Base-by-base conservation (phyloP, 2,329 filamentous ascomycete species). In the Aureobasidium subglaciale region DNA sequence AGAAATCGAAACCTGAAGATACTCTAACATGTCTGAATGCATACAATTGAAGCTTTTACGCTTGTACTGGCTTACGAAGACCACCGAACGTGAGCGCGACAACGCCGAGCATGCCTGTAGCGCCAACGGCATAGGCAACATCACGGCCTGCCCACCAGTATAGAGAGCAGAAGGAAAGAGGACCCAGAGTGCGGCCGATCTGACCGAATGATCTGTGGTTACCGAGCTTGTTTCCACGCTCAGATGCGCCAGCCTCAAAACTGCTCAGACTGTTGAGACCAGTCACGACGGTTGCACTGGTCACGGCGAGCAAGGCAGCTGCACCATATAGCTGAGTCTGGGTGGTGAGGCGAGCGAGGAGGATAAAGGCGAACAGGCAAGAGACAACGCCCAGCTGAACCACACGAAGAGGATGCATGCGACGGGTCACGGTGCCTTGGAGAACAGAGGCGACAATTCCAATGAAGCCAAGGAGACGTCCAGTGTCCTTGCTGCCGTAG, bases 101-200 rank as follows among this genome's bases (percentile, higher is more conserved):
- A 10, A 97, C 91, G 1, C 77, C 82, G 5, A 87, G 71, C 75
- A 97, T 95, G 5, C 90, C 90, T 11, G 82, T 77, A 0, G 89
- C 87, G 4, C 93, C 93, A 63, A 90, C 78, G 1, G 77, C 78
- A 70, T 97, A 99, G 2, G 93, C 93, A 10, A 84, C 79, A 67
- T 95, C 87, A 43, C 93, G 78, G 0, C 93, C 93, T 6, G 90
- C 91, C 93, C 93, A 99, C 93, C 93, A 99, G 74, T 99, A 99
- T 56, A 99, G 77, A 11, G 89, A 90, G 59, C 93, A 97, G 68
- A 99, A 99, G 32, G 95, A 73, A 4, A 99, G 70, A 0, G 93
- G 93, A 0, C 93, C 93, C 10, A 95, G 70, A 0, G 91, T 90
- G 30, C 93, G 81, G 2, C 93, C 93, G 4, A 91, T 80, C 75